Conservation (phyloP, 306 rosid genomes). For the Chamaecrista fasciculata region DNA sequence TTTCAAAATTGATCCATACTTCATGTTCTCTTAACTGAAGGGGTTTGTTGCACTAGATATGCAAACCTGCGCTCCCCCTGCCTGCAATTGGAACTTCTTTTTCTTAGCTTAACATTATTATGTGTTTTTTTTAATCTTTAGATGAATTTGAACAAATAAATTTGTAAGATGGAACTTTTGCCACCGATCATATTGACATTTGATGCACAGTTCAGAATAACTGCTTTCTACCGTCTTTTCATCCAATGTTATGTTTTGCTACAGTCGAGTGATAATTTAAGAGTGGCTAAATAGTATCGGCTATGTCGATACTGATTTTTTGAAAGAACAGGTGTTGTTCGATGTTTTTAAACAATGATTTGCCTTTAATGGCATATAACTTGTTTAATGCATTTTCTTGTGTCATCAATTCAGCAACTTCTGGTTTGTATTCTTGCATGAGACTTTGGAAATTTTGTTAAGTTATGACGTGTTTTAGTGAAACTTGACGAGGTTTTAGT, state of each 20-base stretch:
- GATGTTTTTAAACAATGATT: too few relatives aligned
- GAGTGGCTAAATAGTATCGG: neutral
- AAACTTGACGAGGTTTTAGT: too few relatives aligned
- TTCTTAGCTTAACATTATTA: neutral
- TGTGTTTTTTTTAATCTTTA: neutral
- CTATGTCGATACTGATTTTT: neutral
- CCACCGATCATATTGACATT: conserved; percentile 1
- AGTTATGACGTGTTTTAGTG: too few relatives aligned
- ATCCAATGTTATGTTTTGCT: neutral
- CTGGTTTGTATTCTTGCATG: too few relatives aligned
- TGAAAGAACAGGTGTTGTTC: too few relatives aligned
- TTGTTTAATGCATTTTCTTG: too few relatives aligned
- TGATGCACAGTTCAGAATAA: neutral
- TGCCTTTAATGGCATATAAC: too few relatives aligned
- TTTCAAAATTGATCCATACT: neutral
- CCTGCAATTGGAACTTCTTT: neutral
- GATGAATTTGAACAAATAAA: neutral
- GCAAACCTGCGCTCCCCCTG: neutral
- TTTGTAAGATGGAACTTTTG: conserved; percentile 11
- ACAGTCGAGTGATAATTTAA: neutral
- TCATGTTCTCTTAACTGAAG: neutral
- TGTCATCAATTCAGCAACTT: too few relatives aligned
- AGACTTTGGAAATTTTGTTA: too few relatives aligned
- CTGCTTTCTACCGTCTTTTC: neutral
- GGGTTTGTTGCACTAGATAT: neutral